phyloP scores from a whole-genome alignment of 2,329 filamentous ascomycete genomes.

The Exophiala alcalophila region DNA sequence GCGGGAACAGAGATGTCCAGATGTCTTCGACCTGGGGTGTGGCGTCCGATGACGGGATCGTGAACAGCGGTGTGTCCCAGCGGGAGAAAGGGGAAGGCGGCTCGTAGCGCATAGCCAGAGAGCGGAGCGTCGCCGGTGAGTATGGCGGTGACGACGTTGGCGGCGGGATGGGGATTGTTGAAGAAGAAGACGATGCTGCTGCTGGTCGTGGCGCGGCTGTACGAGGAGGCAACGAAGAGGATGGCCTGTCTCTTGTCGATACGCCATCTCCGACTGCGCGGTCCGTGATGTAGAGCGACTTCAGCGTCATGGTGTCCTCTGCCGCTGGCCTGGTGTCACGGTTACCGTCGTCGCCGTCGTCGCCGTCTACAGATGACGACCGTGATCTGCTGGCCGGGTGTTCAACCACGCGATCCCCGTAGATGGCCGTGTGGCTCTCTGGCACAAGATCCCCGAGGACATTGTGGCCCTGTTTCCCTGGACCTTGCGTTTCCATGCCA shows the following conservation, averaged over 20 bases:
- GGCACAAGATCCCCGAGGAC: constrained; percentile 28
- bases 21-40: constrained; percentile 58
- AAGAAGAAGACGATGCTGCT: not conserved
- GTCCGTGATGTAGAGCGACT: constrained; percentile 29
- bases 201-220: not conserved
- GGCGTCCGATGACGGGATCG: constrained; percentile 55
- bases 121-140: constrained; percentile 57
- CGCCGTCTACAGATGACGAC: constrained; percentile 22
- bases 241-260: not conserved
- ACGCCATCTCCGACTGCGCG: not conserved
- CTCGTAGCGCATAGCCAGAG: constrained; percentile 64
- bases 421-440: constrained; percentile 31
- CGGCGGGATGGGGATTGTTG: constrained; percentile 11
- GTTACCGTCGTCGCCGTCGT: constrained; percentile 1
- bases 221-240: not conserved
- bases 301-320: constrained; percentile 28
- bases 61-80: constrained; percentile 66
- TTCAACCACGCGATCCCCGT: constrained; percentile 25
- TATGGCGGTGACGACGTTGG: constrained; percentile 43
- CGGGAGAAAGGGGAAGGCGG: constrained; percentile 64
- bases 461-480: constrained; percentile 19
- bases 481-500: not conserved
- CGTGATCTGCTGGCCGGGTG: constrained; percentile 9
- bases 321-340: not conserved
- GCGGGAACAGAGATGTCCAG: constrained; percentile 53